Evolutionary conservation across 208 protist species (phyloP).

Genomic region (Herpetomonas tarakana): DNA sequence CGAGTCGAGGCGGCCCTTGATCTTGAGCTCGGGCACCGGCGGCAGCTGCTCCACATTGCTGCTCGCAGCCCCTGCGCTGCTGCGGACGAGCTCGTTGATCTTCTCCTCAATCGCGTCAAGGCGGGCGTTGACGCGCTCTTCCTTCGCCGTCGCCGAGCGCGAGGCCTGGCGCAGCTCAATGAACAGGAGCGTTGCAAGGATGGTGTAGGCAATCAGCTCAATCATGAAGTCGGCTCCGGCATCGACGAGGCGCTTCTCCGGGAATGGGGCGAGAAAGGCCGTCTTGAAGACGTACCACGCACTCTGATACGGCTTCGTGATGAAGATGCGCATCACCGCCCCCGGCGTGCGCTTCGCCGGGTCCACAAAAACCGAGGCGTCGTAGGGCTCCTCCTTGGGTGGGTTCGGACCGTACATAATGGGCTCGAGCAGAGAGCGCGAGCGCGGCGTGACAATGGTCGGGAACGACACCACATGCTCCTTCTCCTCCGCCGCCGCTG

Average conservation of each 20-base stretch:
- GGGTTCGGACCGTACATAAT: conserved; percentile 54
- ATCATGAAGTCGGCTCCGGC: conserved; percentile 77
- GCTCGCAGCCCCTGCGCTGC: conserved; percentile 17
- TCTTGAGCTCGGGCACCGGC: conserved; percentile 33
- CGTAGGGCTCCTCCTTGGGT: conserved; percentile 40
- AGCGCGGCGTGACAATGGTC: conserved; percentile 54
- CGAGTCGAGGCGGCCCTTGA: conserved; percentile 24
- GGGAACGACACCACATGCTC: conserved; percentile 10
- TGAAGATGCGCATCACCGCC: conserved; percentile 64
- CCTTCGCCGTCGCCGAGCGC: conserved; percentile 43
- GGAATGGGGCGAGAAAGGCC: conserved; percentile 64
- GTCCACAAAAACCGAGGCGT: conserved; percentile 48
- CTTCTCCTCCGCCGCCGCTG: conserved; percentile 3
- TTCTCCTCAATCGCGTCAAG: conserved; percentile 72
- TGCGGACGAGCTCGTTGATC: conserved; percentile 65
- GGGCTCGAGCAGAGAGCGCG: conserved; percentile 58
- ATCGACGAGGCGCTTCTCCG: conserved; percentile 67
- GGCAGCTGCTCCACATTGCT: conserved; percentile 25
- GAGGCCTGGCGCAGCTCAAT: conserved; percentile 62
- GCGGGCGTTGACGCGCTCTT: conserved; percentile 48
- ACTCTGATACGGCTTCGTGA: conserved; percentile 61
- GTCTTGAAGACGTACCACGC: conserved; percentile 69
- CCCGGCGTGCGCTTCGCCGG: conserved; percentile 35
- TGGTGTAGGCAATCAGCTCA: conserved; percentile 69
- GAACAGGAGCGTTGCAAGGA: conserved; percentile 58